Percentiles rank a stretch among this genome's conserved stretches.
Conservation (phyloP, 2,329 filamentous ascomycete species). For the Ceratocystis diversiconidia region DNA sequence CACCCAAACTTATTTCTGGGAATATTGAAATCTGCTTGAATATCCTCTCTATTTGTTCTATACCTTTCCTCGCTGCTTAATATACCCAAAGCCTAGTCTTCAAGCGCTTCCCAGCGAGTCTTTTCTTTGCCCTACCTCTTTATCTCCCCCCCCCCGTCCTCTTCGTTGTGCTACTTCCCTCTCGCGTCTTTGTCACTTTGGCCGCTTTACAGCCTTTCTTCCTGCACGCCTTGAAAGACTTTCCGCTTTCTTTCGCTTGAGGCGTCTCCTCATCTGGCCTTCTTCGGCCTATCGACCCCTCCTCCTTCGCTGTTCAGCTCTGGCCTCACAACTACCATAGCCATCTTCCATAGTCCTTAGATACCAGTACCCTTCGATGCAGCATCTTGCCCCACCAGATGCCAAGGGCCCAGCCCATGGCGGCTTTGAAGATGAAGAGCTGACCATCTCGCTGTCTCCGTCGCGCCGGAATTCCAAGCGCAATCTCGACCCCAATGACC, state of each 20-base stretch:
- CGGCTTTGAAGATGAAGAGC: conserved; percentile 65
- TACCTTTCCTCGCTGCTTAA: not conserved
- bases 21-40: not conserved
- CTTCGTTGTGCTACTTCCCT: not conserved
- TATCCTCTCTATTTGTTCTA: not conserved
- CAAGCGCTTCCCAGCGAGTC: not conserved
- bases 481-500: conserved; percentile 14
- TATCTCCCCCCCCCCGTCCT: not conserved
- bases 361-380: not conserved
- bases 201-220: not conserved
- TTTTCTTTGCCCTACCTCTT: not conserved
- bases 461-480: conserved; percentile 29
- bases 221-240: not conserved
- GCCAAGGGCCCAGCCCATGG: conserved; percentile 12
- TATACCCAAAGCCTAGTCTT: not conserved
- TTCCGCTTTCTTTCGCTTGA: not conserved
- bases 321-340: not conserved
- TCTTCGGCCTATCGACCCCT: not conserved
- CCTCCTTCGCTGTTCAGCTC: not conserved
- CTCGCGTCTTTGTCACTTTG: not conserved
- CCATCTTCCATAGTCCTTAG: not conserved
- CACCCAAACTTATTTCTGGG: not conserved
- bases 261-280: not conserved
- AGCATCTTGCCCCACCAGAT: conserved; percentile 14
- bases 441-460: conserved; percentile 60